Evolutionary conservation across 2,329 filamentous ascomycete species (phyloP).

Genomic region (Aspergillus jensenii): DNA sequence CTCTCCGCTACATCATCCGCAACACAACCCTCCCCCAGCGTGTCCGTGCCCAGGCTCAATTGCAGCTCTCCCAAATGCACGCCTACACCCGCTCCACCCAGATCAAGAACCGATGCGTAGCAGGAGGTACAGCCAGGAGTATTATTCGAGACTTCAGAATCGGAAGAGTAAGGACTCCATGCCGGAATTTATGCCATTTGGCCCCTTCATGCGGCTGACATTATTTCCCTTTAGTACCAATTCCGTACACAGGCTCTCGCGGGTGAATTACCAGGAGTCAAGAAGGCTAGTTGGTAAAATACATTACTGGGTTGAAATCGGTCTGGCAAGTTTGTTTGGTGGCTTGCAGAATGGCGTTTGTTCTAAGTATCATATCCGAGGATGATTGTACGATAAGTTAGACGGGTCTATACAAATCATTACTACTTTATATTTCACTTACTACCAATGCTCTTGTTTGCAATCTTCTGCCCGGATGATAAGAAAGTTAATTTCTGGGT

Average conservation of each 20-base stretch:
- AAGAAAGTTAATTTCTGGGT: background rate
- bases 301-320: conserved; percentile 9
- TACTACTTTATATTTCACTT: background rate
- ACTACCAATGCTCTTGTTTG: background rate
- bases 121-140: conserved; percentile 86
- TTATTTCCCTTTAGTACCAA: conserved; percentile 66
- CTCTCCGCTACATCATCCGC: conserved; percentile 85
- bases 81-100: conserved; percentile 90
- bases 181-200: no score
- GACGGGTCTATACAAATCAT: conserved; percentile 4
- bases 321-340: conserved; percentile 20
- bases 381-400: conserved; percentile 13
- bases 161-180: conserved; percentile 66
- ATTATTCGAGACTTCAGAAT: conserved; percentile 92
- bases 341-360: conserved; percentile 29
- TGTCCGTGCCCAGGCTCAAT: conserved; percentile 84
- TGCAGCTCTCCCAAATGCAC: conserved; percentile 93
- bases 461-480: background rate
- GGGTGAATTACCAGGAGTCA: conserved; percentile 85
- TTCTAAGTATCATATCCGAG: conserved; percentile 9
- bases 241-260: conserved; percentile 87
- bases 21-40: conserved; percentile 83
- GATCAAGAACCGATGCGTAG: conserved; percentile 89
- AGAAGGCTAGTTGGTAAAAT: conserved; percentile 89
- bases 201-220: background rate